A percentile compares a stretch with the other conserved stretches of the same genome.
Conservation (phyloP, 768 basidiomycete genomes). For the Termitomyces sp. region DNA sequence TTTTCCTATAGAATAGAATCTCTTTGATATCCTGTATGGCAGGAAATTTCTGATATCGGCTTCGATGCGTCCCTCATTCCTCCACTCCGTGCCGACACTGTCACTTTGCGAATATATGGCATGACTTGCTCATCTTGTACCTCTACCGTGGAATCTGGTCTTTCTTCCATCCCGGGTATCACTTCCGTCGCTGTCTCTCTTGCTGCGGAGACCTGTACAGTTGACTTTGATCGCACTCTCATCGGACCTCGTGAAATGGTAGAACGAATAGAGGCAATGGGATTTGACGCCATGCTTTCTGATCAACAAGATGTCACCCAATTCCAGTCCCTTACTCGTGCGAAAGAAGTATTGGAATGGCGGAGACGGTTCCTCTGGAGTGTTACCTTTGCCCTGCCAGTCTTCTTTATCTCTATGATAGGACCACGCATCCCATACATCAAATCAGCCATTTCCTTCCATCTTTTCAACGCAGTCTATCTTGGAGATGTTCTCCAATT, state of each 20-base stretch:
- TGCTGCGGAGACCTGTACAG: slow-evolving; percentile 66
- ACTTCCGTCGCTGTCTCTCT: slow-evolving; percentile 66
- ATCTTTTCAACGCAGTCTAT: slow-evolving; percentile 63
- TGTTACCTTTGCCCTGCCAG: slow-evolving; percentile 80
- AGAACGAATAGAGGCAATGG: slow-evolving; percentile 80
- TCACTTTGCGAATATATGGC: slow-evolving; percentile 80
- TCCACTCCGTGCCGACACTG: slow-evolving; percentile 52
- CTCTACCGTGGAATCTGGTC: slow-evolving; percentile 65
- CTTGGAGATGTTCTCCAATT: slow-evolving; percentile 77
- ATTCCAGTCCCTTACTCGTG: slow-evolving; percentile 76
- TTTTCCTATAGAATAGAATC: not conserved
- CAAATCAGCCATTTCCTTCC: slow-evolving; percentile 40
- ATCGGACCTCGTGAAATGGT: slow-evolving; percentile 85
- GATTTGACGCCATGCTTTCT: slow-evolving; percentile 83
- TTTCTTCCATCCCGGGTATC: slow-evolving; percentile 70
- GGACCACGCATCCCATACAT: slow-evolving; percentile 62
- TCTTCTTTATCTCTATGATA: slow-evolving; percentile 90
- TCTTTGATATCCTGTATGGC: slow-evolving; percentile 5
- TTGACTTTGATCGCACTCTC: slow-evolving; percentile 69
- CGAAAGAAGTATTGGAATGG: slow-evolving; percentile 94
- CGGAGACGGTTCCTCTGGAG: slow-evolving; percentile 68
- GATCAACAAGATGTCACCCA: slow-evolving; percentile 81
- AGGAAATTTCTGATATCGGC: slow-evolving; percentile 93
- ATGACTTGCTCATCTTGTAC: slow-evolving; percentile 89
- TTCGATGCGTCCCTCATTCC: slow-evolving; percentile 84